A percentile compares a stretch with the other conserved stretches of the same genome.
Evolutionary conservation across 2,329 filamentous ascomycete species (phyloP).

Genomic region (Venturia asperata): DNA sequence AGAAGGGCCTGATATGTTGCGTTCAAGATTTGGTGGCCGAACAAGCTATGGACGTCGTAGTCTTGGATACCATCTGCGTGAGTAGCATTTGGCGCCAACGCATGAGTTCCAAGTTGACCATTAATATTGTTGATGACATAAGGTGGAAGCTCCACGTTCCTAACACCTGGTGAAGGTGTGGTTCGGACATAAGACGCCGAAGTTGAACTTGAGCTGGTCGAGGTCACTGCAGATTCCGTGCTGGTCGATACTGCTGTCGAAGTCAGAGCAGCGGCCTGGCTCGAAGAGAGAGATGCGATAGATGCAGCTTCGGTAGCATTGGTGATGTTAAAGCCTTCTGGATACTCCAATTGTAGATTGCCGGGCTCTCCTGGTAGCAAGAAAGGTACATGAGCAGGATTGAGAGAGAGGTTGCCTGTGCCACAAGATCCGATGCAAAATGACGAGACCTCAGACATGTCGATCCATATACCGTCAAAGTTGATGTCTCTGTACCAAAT

Average conservation of each 20-base stretch:
- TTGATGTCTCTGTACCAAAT: conserved; percentile 47
- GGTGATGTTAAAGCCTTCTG: conserved; percentile 62
- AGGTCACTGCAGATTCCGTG: conserved; percentile 22
- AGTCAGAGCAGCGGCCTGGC: conserved; percentile 39
- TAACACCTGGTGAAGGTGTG: conserved; percentile 54
- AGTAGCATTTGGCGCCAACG: conserved; percentile 69
- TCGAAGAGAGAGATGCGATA: conserved; percentile 48
- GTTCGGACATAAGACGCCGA: conserved; percentile 47
- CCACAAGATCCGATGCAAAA: conserved; percentile 70
- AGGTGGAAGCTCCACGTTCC: conserved; percentile 66
- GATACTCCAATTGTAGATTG: conserved; percentile 53
- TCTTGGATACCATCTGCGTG: conserved; percentile 65
- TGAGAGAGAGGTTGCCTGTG: conserved; percentile 54
- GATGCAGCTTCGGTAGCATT: conserved; percentile 61
- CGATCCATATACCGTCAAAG: conserved; percentile 49
- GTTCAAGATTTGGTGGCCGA: conserved; percentile 59
- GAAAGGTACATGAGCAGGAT: conserved; percentile 63
- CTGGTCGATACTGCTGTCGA: conserved; percentile 24
- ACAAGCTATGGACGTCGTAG: conserved; percentile 80
- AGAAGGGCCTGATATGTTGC: conserved; percentile 68
- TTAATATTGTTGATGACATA: conserved; percentile 70
- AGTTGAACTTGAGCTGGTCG: conserved; percentile 24
- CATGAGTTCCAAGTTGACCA: conserved; percentile 65
- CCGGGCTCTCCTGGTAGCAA: conserved; percentile 57
- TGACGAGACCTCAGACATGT: conserved; percentile 55